A percentile compares a stretch with the other conserved stretches of the same genome.
phyloP scores from a whole-genome alignment of 2,329 filamentous ascomycete genomes.

The Penicillium sp. region DNA sequence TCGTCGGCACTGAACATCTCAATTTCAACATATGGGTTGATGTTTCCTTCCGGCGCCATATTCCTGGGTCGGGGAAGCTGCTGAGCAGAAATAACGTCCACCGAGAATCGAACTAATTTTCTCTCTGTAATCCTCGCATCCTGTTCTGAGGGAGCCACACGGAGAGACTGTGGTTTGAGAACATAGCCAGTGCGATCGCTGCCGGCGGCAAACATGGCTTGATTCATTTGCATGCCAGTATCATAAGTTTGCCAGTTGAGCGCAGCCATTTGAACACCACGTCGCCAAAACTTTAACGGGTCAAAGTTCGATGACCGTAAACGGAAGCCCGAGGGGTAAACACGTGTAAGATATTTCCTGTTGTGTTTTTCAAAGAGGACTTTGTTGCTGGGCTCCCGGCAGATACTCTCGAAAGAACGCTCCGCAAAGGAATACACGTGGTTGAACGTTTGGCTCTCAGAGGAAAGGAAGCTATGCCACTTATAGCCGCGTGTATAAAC shows the following conservation, averaged over 20 bases:
- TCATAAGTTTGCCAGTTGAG: constrained; percentile 99
- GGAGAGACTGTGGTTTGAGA: constrained; percentile 85
- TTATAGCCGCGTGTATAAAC: constrained; percentile 81
- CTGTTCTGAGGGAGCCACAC: constrained; percentile 45
- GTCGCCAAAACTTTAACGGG: constrained; percentile 89
- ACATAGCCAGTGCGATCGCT: constrained; percentile 89
- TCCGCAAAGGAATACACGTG: constrained; percentile 97
- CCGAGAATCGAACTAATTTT: constrained; percentile 80
- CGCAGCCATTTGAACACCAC: constrained; percentile 96
- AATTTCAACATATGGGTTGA: constrained; percentile 94
- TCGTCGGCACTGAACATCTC: constrained; percentile 95
- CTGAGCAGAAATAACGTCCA: constrained; percentile 91
- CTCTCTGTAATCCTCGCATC: constrained; percentile 69
- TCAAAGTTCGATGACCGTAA: constrained; percentile 93
- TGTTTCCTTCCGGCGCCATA: constrained; percentile 71
- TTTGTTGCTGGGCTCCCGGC: constrained; percentile 75
- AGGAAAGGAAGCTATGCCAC: constrained; percentile 77
- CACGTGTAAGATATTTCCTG: constrained; percentile 86
- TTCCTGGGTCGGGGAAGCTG: constrained; percentile 84
- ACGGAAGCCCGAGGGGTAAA: constrained; percentile 84
- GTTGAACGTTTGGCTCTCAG: constrained; percentile 84
- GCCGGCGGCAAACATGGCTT: constrained; percentile 94
- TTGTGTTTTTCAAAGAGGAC: constrained; percentile 86
- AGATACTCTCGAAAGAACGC: constrained; percentile 81
- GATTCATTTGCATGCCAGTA: constrained; percentile 92